Evolutionary conservation across 2,329 filamentous ascomycete genomes (phyloP).

Genomic region (Paracorniculantispora psalliotae): DNA sequence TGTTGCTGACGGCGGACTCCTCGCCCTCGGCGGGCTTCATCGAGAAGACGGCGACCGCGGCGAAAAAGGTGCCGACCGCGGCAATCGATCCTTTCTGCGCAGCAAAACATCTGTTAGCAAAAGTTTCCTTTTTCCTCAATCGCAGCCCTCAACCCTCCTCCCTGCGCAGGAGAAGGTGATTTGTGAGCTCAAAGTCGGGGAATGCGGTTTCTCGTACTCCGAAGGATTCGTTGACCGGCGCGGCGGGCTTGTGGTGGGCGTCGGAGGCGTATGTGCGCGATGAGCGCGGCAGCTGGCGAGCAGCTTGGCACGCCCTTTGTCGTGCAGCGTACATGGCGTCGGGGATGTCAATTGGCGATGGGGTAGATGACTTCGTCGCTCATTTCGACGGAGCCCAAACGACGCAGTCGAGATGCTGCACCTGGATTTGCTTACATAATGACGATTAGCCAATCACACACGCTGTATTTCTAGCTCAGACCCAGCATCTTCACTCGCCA

Average conservation of each 20-base stretch:
- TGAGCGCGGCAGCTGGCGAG: constrained; percentile 33
- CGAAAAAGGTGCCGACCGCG: constrained; percentile 24
- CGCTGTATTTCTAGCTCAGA: not conserved
- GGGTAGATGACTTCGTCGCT: not conserved
- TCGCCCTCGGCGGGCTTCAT: constrained; percentile 49
- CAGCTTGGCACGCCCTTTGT: constrained; percentile 38
- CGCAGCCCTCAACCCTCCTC: not conserved
- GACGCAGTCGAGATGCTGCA: constrained; percentile 1
- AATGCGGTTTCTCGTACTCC: constrained; percentile 42
- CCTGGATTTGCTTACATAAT: constrained; percentile 4
- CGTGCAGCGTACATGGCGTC: constrained; percentile 38
- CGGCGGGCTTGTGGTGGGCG: constrained; percentile 43
- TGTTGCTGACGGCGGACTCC: constrained; percentile 40
- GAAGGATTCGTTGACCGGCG: constrained; percentile 46
- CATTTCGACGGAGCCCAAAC: not conserved
- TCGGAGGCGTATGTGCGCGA: constrained; percentile 51
- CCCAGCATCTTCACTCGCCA: not conserved
- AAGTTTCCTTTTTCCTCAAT: not conserved
- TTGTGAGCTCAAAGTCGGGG: not conserved
- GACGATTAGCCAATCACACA: not conserved
- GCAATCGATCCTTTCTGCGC: constrained; percentile 46
- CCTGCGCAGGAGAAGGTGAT: not conserved
- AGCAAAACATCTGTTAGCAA: constrained; percentile 2
- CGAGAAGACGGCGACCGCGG: constrained; percentile 33
- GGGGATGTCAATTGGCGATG: constrained; percentile 28